Base-by-base conservation (phyloP, 1,284 basidiomycete species). In the Thelephora terrestris region DNA sequence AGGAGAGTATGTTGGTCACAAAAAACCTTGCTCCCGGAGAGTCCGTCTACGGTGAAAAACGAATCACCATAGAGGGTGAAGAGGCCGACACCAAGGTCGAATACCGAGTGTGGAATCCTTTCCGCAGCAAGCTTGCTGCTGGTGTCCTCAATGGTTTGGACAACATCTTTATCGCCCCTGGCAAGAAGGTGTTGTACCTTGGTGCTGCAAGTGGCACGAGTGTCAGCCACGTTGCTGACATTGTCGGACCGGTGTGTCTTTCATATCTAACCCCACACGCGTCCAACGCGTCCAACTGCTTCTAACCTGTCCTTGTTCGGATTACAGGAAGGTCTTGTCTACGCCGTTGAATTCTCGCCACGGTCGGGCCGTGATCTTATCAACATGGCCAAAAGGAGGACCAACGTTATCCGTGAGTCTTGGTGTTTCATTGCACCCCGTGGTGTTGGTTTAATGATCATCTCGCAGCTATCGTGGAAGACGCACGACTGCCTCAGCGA, bases 21-120 rank as follows among this genome's bases (percentile, higher is more conserved):
- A 93, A 93, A 71, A 99, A 98, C 70, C 78, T 99, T 57, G 92
- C 90, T 45, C 95, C 96, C 10, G 96, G 95, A 51, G 95, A 99
- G 65, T 89, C 88, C 17, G 96, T 99, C 21, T 99, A 99, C 67
- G 96, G 95, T 57, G 95, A 99, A 71, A 99, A 99, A 76, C 77
- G 91, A 70, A 89, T 94, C 69, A 78, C 82, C 45, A 76, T 95
- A 58, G 86, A 91, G 7, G 80, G 81, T 4, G 79, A 76, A 45
- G 76, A 79, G 50, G 86, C 88, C 45, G 88, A 82, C 48, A 85
- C 83, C 52, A 99, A 99, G 74, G 77, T 85, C 58, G 95, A 99
- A 69, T 99, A 98, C 71, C 79, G 95, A 53, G 96, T 99, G 32
- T 99, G 95, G 95, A 99, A 99, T 73, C 96, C 95, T 50, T 99